Percentiles rank a stretch among this genome's conserved stretches.
These are phyloP conservation scores for Crithidia bombi DNA, from an alignment of 208 protist species.

Conservation along the genomic window DNA sequence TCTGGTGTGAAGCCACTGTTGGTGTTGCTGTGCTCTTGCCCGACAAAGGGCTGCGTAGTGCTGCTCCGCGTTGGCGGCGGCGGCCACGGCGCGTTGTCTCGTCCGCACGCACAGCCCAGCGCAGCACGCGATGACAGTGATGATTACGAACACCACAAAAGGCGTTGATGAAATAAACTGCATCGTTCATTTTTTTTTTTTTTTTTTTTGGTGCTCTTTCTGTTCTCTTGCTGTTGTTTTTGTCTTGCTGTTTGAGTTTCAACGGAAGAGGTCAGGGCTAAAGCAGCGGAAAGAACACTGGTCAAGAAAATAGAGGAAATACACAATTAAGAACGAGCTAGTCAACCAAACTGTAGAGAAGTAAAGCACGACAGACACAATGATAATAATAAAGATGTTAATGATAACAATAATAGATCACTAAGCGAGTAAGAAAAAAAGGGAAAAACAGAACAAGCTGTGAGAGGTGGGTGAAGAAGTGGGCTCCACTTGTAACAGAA, in stretches of 20 bases:
- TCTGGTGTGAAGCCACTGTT: neutral
- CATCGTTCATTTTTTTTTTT: too few relatives aligned
- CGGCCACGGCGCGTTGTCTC: neutral
- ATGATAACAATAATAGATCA: neutral
- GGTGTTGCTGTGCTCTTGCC: neutral
- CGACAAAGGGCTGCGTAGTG: neutral
- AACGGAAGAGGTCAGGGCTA: too few relatives aligned
- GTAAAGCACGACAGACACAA: too few relatives aligned
- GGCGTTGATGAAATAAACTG: too few relatives aligned
- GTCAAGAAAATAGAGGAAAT: too few relatives aligned
- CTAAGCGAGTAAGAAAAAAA: neutral
- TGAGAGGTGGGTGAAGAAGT: too few relatives aligned
- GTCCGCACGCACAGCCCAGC: neutral
- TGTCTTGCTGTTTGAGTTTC: too few relatives aligned
- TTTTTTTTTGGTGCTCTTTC: too few relatives aligned
- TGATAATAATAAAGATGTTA: neutral
- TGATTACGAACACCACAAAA: neutral
- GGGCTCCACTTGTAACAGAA: neutral
- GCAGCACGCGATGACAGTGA: conserved; percentile 2
- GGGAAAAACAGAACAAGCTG: neutral
- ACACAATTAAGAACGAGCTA: too few relatives aligned
- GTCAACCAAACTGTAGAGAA: too few relatives aligned
- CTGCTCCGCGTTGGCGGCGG: neutral
- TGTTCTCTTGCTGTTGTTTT: too few relatives aligned
- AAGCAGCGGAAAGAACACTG: too few relatives aligned